Evolutionary conservation across 192 early-diverging fungal species (phyloP), one percentile per base, ranked within the genome.

Genomic region (Entomortierella chlamydospora): DNA sequence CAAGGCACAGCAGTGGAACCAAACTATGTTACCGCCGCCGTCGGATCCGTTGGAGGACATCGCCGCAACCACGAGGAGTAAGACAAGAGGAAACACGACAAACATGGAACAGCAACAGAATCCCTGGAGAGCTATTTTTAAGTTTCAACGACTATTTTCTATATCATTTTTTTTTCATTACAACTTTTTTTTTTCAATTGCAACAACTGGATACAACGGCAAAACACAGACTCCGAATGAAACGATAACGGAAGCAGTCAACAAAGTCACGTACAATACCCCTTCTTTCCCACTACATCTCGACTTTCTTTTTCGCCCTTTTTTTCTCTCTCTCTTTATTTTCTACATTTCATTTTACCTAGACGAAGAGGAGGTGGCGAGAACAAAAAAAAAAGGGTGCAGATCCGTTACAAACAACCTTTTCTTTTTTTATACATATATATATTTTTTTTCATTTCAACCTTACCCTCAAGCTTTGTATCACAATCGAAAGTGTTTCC

Each of bases 61-160:
- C 73, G 73, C 51, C 73, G 73, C 47, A 78, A 78, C 49, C 73
- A 78, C 26, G 73, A 67, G 53, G 68, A 57, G 63, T 8, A 7
- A 25, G 4, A 23, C 13, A 42, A 45, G 15, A 22, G n/a, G 13
- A 51, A 37, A 58, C 25, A 23, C 41, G 57, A 37, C 17, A 23
- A 45, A 28, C 23, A 22, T 29, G 60, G 60, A 49, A 50, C 33
- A 42, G 10, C 23, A 37, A 37, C n/a, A 22, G 31, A 30, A 26
- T 8, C 45, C 45, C 45, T 20, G 15, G 15, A 20, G 45, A 5
- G 5, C 45, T 47, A 5, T 47, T 47, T 47, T 37, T 37, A 20
- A 47, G 45, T 47, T 47, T 47, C 45, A 47, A 47, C 20, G 2
- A 47, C 15, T 20, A 20, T 47, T 47, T 20, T 20, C 12, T 12